Percentiles rank a stretch among this genome's conserved stretches.
phyloP scores from a whole-genome alignment of 208 protist species.

The Herpetomonas samuelpessoai region DNA sequence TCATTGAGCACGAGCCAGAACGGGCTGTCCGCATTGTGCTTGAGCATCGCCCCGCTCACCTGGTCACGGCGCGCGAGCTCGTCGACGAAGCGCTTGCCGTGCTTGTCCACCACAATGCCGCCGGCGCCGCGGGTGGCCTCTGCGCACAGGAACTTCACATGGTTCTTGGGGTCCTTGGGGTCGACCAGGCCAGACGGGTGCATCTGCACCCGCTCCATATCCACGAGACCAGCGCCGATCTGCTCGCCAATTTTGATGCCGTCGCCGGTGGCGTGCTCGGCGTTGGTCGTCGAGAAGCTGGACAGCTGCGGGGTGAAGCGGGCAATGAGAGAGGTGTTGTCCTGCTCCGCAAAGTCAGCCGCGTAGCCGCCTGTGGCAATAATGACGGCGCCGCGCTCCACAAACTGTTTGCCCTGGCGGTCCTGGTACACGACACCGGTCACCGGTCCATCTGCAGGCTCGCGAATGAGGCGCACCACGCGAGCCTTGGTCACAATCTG shows the following conservation, averaged over 20 bases:
- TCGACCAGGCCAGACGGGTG: slow-evolving; percentile 94
- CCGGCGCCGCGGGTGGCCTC: slow-evolving; percentile 94
- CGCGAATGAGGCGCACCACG: slow-evolving; percentile 49
- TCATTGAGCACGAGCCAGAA: slow-evolving; percentile 71
- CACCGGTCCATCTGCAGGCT: slow-evolving; percentile 35
- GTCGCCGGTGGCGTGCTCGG: slow-evolving; percentile 71
- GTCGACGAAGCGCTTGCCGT: slow-evolving; percentile 85
- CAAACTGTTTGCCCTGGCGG: slow-evolving; percentile 26
- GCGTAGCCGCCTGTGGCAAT: slow-evolving; percentile 85
- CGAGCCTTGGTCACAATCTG: slow-evolving; percentile 47
- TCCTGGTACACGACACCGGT: slow-evolving; percentile 45
- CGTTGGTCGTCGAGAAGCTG: slow-evolving; percentile 88
- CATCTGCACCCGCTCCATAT: slow-evolving; percentile 78
- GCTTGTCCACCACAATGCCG: slow-evolving; percentile 75
- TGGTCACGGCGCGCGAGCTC: slow-evolving; percentile 91
- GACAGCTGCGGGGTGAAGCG: slow-evolving; percentile 61
- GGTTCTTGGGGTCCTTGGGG: slow-evolving; percentile 69
- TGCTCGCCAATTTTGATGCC: slow-evolving; percentile 65
- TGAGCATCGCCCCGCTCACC: slow-evolving; percentile 73
- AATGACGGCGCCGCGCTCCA: slow-evolving; percentile 66
- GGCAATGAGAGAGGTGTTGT: slow-evolving; percentile 44
- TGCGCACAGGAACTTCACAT: slow-evolving; percentile 91
- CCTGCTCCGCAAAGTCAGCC: slow-evolving; percentile 17
- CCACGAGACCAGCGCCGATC: slow-evolving; percentile 49
- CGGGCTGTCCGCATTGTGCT: slow-evolving; percentile 33